These are phyloP conservation scores for Xanthoceras sorbifolium DNA, from an alignment of 345 rosid genomes.

Conservation along the genomic window DNA sequence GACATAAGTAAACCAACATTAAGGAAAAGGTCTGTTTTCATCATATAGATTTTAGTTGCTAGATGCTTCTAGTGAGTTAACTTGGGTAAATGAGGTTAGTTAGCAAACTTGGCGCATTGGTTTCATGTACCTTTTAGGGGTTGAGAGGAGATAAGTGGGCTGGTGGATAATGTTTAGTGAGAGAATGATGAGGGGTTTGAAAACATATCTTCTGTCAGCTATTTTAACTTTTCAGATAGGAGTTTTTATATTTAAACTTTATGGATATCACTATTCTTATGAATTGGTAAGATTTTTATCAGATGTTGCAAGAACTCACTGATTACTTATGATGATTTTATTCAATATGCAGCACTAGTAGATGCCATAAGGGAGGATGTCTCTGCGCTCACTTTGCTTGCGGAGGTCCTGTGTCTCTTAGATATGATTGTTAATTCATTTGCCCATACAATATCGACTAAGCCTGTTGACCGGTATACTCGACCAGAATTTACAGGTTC, in stretches of 20 bases:
- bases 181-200: neutral
- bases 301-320: neutral
- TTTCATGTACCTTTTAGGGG: neutral
- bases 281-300: neutral
- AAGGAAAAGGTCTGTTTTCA: neutral
- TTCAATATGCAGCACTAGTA: constrained; percentile 63
- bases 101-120: neutral
- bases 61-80: neutral
- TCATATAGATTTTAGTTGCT: neutral
- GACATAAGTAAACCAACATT: constrained; percentile 8
- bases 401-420: constrained; percentile 89
- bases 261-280: neutral
- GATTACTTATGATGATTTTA: constrained; percentile 16
- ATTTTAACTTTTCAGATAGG: neutral
- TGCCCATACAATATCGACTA: constrained; percentile 83
- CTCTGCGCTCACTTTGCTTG: constrained; percentile 78
- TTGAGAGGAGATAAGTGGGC: neutral
- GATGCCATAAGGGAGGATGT: constrained; percentile 79
- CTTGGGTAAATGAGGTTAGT: neutral
- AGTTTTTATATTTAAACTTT: neutral
- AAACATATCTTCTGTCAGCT: neutral
- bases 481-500: constrained; percentile 87
- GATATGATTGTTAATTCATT: constrained; percentile 97
- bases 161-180: neutral
- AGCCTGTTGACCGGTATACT: constrained; percentile 79